Evolutionary conservation across 1,284 basidiomycete genomes (phyloP).

Genomic region (Fomitiporia mediterranea): DNA sequence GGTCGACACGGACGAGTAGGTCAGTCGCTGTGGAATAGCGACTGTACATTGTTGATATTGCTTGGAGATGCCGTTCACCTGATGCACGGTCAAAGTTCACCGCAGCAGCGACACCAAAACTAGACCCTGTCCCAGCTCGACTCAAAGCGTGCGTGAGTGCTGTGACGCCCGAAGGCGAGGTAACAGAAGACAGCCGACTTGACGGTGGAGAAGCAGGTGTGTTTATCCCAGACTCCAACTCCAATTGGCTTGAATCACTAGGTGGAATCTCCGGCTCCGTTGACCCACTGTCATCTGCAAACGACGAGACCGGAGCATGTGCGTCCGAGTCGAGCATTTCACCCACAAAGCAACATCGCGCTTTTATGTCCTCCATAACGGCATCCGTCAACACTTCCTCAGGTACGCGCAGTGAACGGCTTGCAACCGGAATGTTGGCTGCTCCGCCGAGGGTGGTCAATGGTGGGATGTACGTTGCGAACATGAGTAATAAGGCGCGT

Average conservation of each 20-base stretch:
- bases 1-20: conserved; percentile 58
- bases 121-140: conserved; percentile 23
- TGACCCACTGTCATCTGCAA: conserved; percentile 37
- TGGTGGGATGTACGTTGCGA: conserved; percentile 77
- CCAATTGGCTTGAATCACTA: conserved; percentile 39
- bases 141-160: conserved; percentile 39
- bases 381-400: conserved; percentile 68
- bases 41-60: conserved; percentile 62
- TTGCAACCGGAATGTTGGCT: conserved; percentile 56
- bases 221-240: conserved; percentile 34
- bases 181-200: conserved; percentile 45
- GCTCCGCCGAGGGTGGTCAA: conserved; percentile 62
- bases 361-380: conserved; percentile 81
- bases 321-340: conserved; percentile 40
- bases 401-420: conserved; percentile 62
- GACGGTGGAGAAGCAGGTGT: conserved; percentile 17
- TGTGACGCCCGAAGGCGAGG: conserved; percentile 57
- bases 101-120: conserved; percentile 23
- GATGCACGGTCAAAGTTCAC: conserved; percentile 24
- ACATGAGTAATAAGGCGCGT: conserved; percentile 71
- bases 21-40: conserved; percentile 72
- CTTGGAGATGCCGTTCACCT: conserved; percentile 56
- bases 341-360: conserved; percentile 76
- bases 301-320: conserved; percentile 41
- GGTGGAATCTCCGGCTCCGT: conserved; percentile 53